Base-by-base conservation (phyloP, 768 basidiomycete species). In the Psilocybe tampanensis region DNA sequence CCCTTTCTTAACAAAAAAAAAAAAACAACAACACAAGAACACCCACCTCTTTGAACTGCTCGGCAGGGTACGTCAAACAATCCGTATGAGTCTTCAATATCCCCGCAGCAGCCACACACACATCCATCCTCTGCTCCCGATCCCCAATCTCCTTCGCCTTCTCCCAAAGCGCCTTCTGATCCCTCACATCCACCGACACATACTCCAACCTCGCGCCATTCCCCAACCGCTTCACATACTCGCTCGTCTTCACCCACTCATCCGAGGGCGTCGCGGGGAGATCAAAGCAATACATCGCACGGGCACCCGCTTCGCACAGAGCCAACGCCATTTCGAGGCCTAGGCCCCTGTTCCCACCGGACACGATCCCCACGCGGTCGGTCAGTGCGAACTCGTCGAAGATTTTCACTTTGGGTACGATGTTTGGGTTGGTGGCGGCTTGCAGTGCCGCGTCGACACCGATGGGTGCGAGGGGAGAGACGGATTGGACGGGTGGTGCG, bases 271-370 rank as follows among this genome's bases (percentile, higher is more conserved):
- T 67, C 36, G 66, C 58, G 1, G 86, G 81, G 9, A 90, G 74
- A 68, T 90, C 89, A 12, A 89, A 72, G 66, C 87, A 89, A 69
- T 90, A 90, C 17, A 90, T 77, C 0, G 77, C 85, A 8, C 82
- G 78, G 6, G 87, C 88, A 32, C 90, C 90, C 13, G 83, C 86
- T 72, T 92, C 91, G 42, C 81, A 81, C 41, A 92, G 73, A 3
- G 86, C 83, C 52, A 92, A 73, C 33, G 89, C 89, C 86, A 89
- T 88, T 73, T 94, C 92, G n/a, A 94, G 82, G 2, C 92, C 92
- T 15, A 93, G 80, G 0, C 91, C 87, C 29, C 86, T 73, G 58
- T 86, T 83, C 0, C 79, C 86, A 5, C 87, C 87, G 0, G 86
- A 83, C 24, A 89, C 83, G 42, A 88, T 75, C 8, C 76, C 84